These are phyloP conservation scores for Zoysia matrella DNA, from an alignment of 202 grass and related monocot genomes.

Conservation along the genomic window DNA sequence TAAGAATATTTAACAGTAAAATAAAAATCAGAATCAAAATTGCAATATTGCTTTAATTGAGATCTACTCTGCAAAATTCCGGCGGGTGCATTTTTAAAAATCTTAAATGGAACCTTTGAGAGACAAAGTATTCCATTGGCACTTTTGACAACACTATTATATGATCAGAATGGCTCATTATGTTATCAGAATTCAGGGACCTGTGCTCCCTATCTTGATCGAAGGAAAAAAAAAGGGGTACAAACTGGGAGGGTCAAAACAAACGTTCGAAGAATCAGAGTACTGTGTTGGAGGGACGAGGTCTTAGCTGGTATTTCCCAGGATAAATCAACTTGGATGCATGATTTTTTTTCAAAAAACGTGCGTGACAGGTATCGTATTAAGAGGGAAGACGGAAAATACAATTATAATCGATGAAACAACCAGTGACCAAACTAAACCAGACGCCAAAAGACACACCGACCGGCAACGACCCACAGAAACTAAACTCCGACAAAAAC, in stretches of 20 bases:
- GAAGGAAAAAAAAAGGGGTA: background rate
- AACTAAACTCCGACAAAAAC: too few relatives aligned
- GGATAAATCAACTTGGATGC: slow-evolving; percentile 32
- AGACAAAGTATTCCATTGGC: slow-evolving; percentile 8
- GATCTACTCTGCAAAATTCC: background rate
- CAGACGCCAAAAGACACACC: too few relatives aligned
- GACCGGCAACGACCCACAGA: too few relatives aligned
- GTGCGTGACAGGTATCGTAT: too few relatives aligned
- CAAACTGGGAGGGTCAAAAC: slow-evolving; percentile 31
- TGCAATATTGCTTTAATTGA: too few relatives aligned
- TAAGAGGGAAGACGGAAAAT: too few relatives aligned
- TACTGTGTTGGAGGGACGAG: slow-evolving; percentile 43
- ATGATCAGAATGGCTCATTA: slow-evolving; percentile 8
- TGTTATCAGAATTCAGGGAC: background rate
- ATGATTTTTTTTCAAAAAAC: too few relatives aligned
- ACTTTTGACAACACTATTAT: background rate
- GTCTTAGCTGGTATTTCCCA: slow-evolving; percentile 51
- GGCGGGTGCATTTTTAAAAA: background rate
- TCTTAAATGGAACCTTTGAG: slow-evolving; percentile 18
- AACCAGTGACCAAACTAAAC: too few relatives aligned
- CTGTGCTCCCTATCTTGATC: slow-evolving; percentile 6
- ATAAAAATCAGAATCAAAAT: background rate
- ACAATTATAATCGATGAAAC: too few relatives aligned
- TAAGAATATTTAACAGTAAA: background rate
- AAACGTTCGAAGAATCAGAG: slow-evolving; percentile 33